A percentile compares a stretch with the other conserved stretches of the same genome.
Conservation (phyloP, 2,329 filamentous ascomycete species). For the Coniella lustricola region DNA sequence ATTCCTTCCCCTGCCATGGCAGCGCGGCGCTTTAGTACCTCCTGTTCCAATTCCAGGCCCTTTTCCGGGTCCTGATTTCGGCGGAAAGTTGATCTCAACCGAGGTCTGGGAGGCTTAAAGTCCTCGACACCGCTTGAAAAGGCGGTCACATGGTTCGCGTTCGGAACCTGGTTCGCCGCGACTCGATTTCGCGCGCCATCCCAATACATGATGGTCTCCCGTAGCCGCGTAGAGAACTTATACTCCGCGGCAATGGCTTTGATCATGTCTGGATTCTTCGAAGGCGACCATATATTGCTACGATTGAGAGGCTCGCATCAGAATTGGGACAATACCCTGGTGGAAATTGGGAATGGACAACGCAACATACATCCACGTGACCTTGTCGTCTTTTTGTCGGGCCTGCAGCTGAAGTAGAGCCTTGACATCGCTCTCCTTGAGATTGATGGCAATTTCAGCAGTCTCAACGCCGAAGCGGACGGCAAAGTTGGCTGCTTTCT, state of each 20-base stretch:
- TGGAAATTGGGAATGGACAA: too few relatives aligned
- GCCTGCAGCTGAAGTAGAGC: slow-evolving; percentile 27
- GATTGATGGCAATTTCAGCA: slow-evolving; percentile 50
- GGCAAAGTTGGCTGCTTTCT: slow-evolving; percentile 50
- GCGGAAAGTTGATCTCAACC: slow-evolving; percentile 1
- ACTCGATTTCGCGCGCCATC: slow-evolving; percentile 17
- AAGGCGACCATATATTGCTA: slow-evolving; percentile 66
- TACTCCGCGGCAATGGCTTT: slow-evolving; percentile 52
- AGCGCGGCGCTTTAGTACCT: neutral
- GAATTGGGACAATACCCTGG: too few relatives aligned
- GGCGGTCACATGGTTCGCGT: neutral
- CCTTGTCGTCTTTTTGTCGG: slow-evolving; percentile 32
- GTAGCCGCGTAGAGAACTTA: slow-evolving; percentile 60
- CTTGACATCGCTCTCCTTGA: slow-evolving; percentile 36
- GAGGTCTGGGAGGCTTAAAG: neutral
- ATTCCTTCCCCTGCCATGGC: neutral
- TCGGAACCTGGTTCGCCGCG: slow-evolving; percentile 2
- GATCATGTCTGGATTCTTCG: slow-evolving; percentile 49
- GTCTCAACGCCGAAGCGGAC: slow-evolving; percentile 54
- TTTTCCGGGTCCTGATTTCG: slow-evolving; percentile 6
- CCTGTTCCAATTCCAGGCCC: neutral
- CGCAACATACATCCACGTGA: slow-evolving; percentile 66
- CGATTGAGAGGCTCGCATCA: too few relatives aligned
- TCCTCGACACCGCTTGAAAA: neutral
- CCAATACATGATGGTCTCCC: slow-evolving; percentile 51